Conservation (phyloP, 139 green algal genomes). For the Chlorella sp. region DNA sequence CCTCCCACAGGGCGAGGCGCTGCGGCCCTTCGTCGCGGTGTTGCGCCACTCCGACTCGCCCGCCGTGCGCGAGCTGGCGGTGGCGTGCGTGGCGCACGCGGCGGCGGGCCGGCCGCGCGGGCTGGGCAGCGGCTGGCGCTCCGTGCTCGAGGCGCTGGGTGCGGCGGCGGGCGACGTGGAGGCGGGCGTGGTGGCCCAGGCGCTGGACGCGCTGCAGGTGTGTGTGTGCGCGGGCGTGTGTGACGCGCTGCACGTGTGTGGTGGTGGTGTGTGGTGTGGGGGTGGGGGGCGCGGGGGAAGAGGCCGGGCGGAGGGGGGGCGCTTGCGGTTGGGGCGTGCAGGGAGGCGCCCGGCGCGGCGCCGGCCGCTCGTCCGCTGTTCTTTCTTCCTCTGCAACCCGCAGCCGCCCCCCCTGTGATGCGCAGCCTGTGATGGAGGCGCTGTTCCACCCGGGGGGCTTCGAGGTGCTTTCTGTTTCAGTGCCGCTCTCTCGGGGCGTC, state of each 20-base stretch:
- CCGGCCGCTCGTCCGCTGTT: too few species aligned
- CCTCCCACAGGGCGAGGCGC: conserved; percentile 76
- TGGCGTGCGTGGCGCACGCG: conserved; percentile 88
- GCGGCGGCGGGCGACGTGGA: conserved; percentile 50
- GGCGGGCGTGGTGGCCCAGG: conserved; percentile 54
- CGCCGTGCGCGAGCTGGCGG: conserved; percentile 96
- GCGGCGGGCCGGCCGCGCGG: conserved; percentile 83
- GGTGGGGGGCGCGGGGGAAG: too few species aligned
- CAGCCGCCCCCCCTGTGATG: too few species aligned
- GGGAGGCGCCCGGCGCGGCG: too few species aligned
- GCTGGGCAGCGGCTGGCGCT: conserved; percentile 97
- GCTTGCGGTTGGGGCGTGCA: too few species aligned
- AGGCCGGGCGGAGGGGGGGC: too few species aligned
- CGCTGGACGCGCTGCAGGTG: conserved; percentile 64
- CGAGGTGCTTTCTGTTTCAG: too few species aligned
- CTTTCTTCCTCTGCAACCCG: too few species aligned
- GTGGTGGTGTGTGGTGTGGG: too few species aligned
- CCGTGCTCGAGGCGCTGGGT: conserved; percentile 57
- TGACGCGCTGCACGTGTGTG: too few species aligned
- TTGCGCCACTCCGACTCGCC: conserved; percentile 84
- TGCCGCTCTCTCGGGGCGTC: too few species aligned
- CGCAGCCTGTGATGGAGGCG: conserved; percentile 57
- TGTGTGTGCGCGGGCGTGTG: too few species aligned
- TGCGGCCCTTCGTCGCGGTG: conserved; percentile 96
- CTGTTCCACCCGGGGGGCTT: conserved; percentile 47